These are phyloP conservation scores for Laburnicola sp. DNA, from an alignment of 2,329 filamentous ascomycete genomes.

Conservation along the genomic window DNA sequence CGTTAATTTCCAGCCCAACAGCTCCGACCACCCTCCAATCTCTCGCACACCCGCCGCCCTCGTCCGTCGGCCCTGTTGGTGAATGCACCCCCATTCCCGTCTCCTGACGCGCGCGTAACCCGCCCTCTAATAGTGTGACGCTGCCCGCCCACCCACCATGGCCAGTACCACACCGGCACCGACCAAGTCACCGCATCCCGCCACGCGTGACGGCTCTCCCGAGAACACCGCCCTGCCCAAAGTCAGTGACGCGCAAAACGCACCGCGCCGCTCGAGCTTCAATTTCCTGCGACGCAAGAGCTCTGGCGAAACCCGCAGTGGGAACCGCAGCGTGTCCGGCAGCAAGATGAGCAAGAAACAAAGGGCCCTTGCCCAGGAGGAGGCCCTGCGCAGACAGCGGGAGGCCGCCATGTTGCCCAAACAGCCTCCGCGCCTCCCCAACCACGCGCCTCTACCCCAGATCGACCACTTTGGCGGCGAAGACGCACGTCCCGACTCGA, in stretches of 20 bases:
- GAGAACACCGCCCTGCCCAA: conserved; percentile 22
- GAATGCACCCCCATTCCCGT: background rate
- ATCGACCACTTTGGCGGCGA: conserved; percentile 66
- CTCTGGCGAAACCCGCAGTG: conserved; percentile 31
- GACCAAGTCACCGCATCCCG: conserved; percentile 19
- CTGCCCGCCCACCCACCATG: conserved; percentile 31
- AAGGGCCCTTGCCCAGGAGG: conserved; percentile 54
- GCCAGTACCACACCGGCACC: conserved; percentile 23
- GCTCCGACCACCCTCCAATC: conserved; percentile 7
- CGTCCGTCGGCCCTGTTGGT: background rate
- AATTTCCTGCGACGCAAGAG: conserved; percentile 43
- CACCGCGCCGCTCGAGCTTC: conserved; percentile 38
- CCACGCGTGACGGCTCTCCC: conserved; percentile 31
- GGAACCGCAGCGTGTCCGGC: conserved; percentile 34
- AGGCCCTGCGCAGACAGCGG: conserved; percentile 59
- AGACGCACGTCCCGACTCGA: conserved; percentile 62
- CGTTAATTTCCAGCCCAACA: background rate
- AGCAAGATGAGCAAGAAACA: conserved; percentile 60
- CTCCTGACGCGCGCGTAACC: conserved; percentile 13
- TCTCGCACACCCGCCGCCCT: background rate
- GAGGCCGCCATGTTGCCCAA: conserved; percentile 60
- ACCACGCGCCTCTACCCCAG: conserved; percentile 51
- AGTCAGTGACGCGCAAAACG: conserved; percentile 22
- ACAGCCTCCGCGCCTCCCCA: conserved; percentile 62
- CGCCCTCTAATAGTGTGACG: conserved; percentile 30